Conservation (phyloP, 306 rosid species). For the Vigna trinervia region DNA sequence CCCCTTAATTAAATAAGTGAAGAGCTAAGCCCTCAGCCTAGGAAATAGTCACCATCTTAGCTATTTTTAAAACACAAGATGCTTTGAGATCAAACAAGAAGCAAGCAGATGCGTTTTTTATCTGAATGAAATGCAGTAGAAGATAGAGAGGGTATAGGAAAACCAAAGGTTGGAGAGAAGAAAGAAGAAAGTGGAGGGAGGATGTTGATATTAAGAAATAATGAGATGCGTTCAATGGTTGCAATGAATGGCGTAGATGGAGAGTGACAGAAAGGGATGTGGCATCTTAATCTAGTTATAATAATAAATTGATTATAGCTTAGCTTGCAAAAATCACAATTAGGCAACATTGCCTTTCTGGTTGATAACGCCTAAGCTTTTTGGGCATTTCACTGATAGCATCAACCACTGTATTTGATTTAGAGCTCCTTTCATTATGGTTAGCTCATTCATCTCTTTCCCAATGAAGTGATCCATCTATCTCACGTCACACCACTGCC, state of each 20-base stretch:
- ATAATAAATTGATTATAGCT: conserved; percentile 57
- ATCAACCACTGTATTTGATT: conserved; percentile 67
- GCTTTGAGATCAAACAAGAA: conserved; percentile 36
- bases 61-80: conserved; percentile 23
- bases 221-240: conserved; percentile 58
- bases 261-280: conserved; percentile 69
- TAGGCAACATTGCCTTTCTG: conserved; percentile 44
- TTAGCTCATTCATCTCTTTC: conserved; percentile 68
- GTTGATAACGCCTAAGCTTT: conserved; percentile 58
- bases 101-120: neutral
- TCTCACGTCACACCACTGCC: conserved; percentile 41
- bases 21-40: conserved; percentile 29
- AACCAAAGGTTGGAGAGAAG: conserved; percentile 29
- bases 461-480: conserved; percentile 46
- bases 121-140: neutral
- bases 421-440: conserved; percentile 55
- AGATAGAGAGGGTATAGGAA: conserved; percentile 8
- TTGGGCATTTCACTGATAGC: conserved; percentile 44
- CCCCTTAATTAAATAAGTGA: conserved; percentile 12
- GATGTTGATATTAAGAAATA: conserved; percentile 37
- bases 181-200: neutral
- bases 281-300: conserved; percentile 59
- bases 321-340: conserved; percentile 81
- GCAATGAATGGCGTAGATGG: conserved; percentile 56
- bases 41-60: conserved; percentile 22